Percentiles rank a stretch among this genome's conserved stretches.
Conservation (phyloP, 2,329 filamentous ascomycete genomes). For the Pseudogymnoascus sp. region DNA sequence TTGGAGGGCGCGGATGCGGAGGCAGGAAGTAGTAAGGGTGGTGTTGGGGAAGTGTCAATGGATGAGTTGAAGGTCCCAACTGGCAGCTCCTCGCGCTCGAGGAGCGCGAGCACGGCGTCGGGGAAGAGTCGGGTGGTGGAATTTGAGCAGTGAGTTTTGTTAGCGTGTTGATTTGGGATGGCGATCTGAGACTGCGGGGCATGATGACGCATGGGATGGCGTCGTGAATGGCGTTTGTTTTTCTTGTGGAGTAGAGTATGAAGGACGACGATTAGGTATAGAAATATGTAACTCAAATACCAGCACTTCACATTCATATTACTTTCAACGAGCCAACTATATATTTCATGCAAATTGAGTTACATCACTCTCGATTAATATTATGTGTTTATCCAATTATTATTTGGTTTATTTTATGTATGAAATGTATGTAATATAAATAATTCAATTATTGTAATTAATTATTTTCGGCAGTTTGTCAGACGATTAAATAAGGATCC, state of each 20-base stretch:
- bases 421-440: not conserved
- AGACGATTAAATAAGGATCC: not conserved
- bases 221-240: not conserved
- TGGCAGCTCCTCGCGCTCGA: slow-evolving; percentile 23
- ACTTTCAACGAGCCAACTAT: not conserved
- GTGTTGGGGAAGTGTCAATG: slow-evolving; percentile 16
- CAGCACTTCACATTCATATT: not conserved
- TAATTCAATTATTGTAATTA: not conserved
- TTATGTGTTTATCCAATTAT: not conserved
- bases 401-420: not conserved
- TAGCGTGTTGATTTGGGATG: slow-evolving; percentile 1
- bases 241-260: not conserved
- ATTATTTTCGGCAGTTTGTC: not conserved
- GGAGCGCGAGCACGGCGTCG: slow-evolving; percentile 26
- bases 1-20: slow-evolving; percentile 68
- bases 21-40: slow-evolving; percentile 40
- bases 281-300: not conserved
- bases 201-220: not conserved
- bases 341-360: not conserved
- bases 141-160: slow-evolving; percentile 32
- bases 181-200: not conserved
- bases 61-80: slow-evolving; percentile 18
- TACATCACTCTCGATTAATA: not conserved
- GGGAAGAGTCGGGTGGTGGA: slow-evolving; percentile 36
- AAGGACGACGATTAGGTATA: slow-evolving; percentile 2